Percentiles rank a stretch among this genome's conserved stretches.
These are phyloP conservation scores for Coemansia sp. DNA, from an alignment of 192 early-diverging fungal species.

Conservation along the genomic window DNA sequence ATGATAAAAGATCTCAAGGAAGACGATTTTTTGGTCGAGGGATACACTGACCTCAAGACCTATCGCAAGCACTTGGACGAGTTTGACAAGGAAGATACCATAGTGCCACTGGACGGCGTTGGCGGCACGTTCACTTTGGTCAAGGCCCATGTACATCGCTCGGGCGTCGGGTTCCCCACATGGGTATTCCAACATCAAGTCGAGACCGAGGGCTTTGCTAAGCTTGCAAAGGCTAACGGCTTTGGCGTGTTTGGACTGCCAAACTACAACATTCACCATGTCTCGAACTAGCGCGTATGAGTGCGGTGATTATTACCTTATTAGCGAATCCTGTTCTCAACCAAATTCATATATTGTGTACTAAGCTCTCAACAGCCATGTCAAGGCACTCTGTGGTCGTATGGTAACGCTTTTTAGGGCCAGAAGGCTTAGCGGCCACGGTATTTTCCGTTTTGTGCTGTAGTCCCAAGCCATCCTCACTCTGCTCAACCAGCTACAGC, in stretches of 20 bases:
- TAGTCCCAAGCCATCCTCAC: no score
- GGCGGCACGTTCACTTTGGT: constrained; percentile 74
- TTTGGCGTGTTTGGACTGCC: constrained; percentile 69
- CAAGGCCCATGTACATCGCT: constrained; percentile 67
- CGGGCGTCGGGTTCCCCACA: constrained; percentile 67
- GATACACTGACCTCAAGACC: constrained; percentile 45
- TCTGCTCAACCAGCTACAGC: no score
- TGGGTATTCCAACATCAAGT: constrained; percentile 68
- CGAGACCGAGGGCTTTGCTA: constrained; percentile 76
- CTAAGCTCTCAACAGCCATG: not conserved
- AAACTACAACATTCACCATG: constrained; percentile 65
- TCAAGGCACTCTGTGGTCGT: no score
- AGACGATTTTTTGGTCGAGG: constrained; percentile 45
- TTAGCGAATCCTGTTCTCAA: not conserved
- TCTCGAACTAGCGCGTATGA: constrained; percentile 16
- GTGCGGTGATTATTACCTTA: not conserved
- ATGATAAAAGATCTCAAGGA: constrained; percentile 50
- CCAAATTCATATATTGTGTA: not conserved
- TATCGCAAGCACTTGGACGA: constrained; percentile 48
- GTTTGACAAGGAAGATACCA: constrained; percentile 43
- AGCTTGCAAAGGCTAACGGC: constrained; percentile 67
- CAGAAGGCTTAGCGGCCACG: no score
- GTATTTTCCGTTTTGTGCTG: no score
- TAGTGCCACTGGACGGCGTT: constrained; percentile 67
- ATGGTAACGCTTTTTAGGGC: no score